Evolutionary conservation across 2,329 filamentous ascomycete genomes (phyloP).

Genomic region (Amylocarpus encephaloides): DNA sequence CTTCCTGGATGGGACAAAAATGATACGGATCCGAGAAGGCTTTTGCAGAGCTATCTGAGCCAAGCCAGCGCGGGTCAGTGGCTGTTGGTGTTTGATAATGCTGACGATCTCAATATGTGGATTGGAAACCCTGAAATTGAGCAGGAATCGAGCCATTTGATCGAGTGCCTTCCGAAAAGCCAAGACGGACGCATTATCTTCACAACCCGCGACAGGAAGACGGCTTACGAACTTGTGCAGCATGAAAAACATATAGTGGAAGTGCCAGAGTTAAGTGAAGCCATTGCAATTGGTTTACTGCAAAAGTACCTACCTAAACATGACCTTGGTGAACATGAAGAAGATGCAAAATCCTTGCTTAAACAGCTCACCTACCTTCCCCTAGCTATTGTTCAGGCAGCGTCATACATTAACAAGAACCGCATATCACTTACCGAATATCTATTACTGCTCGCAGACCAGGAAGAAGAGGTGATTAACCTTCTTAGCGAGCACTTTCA

Average conservation of each 20-base stretch:
- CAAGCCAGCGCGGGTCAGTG: neutral
- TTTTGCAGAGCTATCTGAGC: neutral
- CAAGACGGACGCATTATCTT: neutral
- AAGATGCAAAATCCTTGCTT: neutral
- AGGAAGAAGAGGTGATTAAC: neutral
- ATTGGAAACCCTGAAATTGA: neutral
- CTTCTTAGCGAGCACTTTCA: neutral
- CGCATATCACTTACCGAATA: neutral
- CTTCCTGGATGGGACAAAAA: neutral
- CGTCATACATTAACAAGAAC: slow-evolving; percentile 16
- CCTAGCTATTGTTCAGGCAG: slow-evolving; percentile 8
- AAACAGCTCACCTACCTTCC: neutral
- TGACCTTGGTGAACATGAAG: too few species aligned
- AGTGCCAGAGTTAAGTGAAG: too few species aligned
- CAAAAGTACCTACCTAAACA: too few species aligned
- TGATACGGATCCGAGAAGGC: neutral
- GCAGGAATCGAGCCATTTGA: neutral
- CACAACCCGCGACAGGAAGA: neutral
- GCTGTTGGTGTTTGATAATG: slow-evolving; percentile 3
- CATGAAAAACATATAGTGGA: too few species aligned
- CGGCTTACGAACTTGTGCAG: neutral
- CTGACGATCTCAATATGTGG: neutral
- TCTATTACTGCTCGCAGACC: neutral
- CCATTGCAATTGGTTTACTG: too few species aligned
- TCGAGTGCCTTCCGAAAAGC: neutral